Evolutionary conservation across 2,329 filamentous ascomycete genomes (phyloP), one percentile per base, ranked within the genome.

Genomic region (Ophiostoma angusticollis): DNA sequence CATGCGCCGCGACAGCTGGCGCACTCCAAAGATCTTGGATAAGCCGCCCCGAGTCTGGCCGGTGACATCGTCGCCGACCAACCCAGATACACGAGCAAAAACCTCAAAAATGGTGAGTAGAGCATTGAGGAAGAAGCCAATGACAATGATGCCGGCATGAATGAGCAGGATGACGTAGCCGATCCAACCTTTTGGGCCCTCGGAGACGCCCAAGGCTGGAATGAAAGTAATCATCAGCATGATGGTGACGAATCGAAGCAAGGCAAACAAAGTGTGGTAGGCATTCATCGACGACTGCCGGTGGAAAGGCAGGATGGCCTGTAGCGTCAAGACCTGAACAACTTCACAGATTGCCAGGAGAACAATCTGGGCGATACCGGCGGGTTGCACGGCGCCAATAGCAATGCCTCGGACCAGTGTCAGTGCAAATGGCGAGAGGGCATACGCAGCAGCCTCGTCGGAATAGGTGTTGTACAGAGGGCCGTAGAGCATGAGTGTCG

Each of bases 391-490:
- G 14, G 86, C 91, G 22, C 91, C 91, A 49, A 98, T 84, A 16
- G 86, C 84, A 47, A 96, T 78, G 41, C 86, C 89, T 24, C 89
- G 80, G 42, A 94, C 64, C 53, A 93, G 78, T 5, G 82, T 93
- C 43, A 96, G 67, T 24, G 93, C 64, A 13, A 94, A 76, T 1
- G 89, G 87, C 16, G 95, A 78, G 30, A 94, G 69, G 6, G 89
- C 86, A 58, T 93, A 98, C 0, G 84, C 78, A 7, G 89, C 84
- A 0, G 86, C 85, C 55, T 89, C 83, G 56, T 98, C 91, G 18
- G 84, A 91, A 57, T 93, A 96, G 0, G 91, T 98, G 60, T 98
- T 98, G 60, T 98, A 98, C 7, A 98, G 66, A 5, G 91, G 85
- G 0, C 91, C 91, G 51, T 94, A 96, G 1, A 85, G 70, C 3